Evolutionary conservation across 306 rosid species (phyloP).

Genomic region (Cucurbita pepo): DNA sequence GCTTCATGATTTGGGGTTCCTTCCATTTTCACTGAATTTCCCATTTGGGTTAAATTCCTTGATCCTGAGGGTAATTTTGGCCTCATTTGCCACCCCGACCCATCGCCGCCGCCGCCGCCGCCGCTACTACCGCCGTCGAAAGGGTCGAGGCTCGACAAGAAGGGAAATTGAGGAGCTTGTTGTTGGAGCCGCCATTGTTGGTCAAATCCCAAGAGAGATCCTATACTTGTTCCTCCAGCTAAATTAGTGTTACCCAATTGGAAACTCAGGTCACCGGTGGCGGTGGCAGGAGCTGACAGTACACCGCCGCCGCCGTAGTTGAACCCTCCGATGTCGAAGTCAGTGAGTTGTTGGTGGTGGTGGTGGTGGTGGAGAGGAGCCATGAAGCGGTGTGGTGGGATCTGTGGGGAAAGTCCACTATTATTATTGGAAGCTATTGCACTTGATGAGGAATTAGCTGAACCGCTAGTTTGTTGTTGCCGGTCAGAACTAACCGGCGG

Average conservation of each 20-base stretch:
- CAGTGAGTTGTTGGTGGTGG: not conserved
- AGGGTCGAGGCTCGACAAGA: not conserved
- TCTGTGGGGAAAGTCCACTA: constrained; percentile 4
- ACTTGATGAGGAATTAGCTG: constrained; percentile 1
- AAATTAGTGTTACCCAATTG: not conserved
- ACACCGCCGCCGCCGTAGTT: not conserved
- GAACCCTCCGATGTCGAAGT: not conserved
- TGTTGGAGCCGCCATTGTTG: constrained; percentile 12
- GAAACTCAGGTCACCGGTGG: not conserved
- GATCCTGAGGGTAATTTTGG: not conserved
- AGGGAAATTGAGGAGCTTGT: constrained; percentile 7
- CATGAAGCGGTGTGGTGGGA: constrained; percentile 9
- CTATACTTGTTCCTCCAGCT: constrained; percentile 1
- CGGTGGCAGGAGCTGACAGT: not conserved
- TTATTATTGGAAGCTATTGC: constrained; percentile 4
- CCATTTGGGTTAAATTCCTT: not conserved
- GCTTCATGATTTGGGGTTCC: not conserved
- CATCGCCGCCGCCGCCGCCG: not conserved
- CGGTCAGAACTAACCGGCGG: constrained; percentile 9
- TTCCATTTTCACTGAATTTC: constrained; percentile 11
- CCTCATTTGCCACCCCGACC: not conserved
- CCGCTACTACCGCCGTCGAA: not conserved
- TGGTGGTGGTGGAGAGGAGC: not conserved
- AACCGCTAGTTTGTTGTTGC: constrained; percentile 10
- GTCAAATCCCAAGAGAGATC: constrained; percentile 9